Conservation (phyloP, 208 protist species). For the Leishmania amazonensis region DNA sequence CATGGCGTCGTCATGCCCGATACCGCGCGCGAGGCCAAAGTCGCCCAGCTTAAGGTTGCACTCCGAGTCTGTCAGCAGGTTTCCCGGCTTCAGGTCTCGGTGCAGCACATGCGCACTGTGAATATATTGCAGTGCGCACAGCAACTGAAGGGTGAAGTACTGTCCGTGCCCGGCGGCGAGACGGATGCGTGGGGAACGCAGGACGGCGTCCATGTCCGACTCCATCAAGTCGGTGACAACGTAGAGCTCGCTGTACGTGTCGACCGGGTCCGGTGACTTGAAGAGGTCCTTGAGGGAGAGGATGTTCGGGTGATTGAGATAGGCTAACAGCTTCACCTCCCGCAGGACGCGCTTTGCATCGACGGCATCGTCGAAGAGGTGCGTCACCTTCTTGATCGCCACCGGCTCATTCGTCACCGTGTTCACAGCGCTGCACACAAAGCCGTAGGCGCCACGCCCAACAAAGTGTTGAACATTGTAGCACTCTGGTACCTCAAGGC, state of each 20-base stretch:
- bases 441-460: conserved; percentile 89
- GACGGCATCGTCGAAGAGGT: conserved; percentile 95
- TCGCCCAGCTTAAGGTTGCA: conserved; percentile 94
- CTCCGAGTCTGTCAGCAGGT: conserved; percentile 92
- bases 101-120: conserved; percentile 96
- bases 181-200: conserved; percentile 43
- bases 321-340: conserved; percentile 77
- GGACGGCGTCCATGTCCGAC: conserved; percentile 89
- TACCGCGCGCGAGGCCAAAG: conserved; percentile 87
- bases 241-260: conserved; percentile 77
- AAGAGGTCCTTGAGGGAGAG: conserved; percentile 81
- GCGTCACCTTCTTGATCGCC: conserved; percentile 98
- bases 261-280: conserved; percentile 31
- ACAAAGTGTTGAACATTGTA: conserved; percentile 80
- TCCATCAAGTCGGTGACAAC: conserved; percentile 94
- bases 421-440: conserved; percentile 85
- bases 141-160: conserved; percentile 97
- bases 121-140: conserved; percentile 94
- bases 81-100: conserved; percentile 95
- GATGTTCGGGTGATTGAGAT: conserved; percentile 82
- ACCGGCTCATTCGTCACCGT: conserved; percentile 74
- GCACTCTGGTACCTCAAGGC: conserved; percentile 64
- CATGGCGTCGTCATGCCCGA: conserved; percentile 79
- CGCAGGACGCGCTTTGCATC: conserved; percentile 87
- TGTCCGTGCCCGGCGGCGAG: conserved; percentile 83